Base-by-base conservation (phyloP, 2,329 filamentous ascomycete genomes). In the Fusarium bulbicola region DNA sequence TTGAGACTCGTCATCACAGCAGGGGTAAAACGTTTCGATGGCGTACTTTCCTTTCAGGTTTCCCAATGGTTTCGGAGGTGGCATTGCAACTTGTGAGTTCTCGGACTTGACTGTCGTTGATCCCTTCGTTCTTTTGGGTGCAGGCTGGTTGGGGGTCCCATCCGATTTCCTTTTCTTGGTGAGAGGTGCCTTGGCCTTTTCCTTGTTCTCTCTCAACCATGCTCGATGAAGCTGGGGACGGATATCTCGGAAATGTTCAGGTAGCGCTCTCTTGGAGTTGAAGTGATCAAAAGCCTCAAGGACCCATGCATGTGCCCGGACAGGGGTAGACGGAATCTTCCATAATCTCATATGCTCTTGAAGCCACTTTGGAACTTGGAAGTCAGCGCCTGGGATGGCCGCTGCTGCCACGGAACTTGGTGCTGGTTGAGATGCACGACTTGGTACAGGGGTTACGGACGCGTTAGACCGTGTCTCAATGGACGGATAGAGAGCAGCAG, bases 151-250 rank as follows among this genome's bases (percentile, higher is more conserved):
- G 9, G 9, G 8, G 1, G 4, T 13, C 2, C 3, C 4, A 3
- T 47, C n/a, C 15, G 28, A 24, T 18, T 50, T 37, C 13, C 24
- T 15, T 20, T 37, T 52, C 4, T 39, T 28, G 4, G 28, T 7
- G 1, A 3, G 9, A 0, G 16, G 12, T 24, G 7, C 6, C 8
- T 30, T 36, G 12, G 9, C 10, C 16, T 3, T 6, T 5, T 6
- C 4, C n/a, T 37, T 37, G 21, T n/a, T 32, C 18, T 63, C 24
- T 4, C 10, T 37, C 5, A 4, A 11, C 26, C 24, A 32, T 7
- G 28, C 45, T 12, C 3, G 20, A 11, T 15, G 9, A 7, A 63
- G 21, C 20, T 52, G 30, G 1, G 11, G 32, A 6, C 36, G n/a
- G 3, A 63, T 26, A 10, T 20, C 30, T 4, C 13, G 11, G 5